Base-by-base conservation (phyloP, 2,329 filamentous ascomycete species). In the Gremmenia infestans region DNA sequence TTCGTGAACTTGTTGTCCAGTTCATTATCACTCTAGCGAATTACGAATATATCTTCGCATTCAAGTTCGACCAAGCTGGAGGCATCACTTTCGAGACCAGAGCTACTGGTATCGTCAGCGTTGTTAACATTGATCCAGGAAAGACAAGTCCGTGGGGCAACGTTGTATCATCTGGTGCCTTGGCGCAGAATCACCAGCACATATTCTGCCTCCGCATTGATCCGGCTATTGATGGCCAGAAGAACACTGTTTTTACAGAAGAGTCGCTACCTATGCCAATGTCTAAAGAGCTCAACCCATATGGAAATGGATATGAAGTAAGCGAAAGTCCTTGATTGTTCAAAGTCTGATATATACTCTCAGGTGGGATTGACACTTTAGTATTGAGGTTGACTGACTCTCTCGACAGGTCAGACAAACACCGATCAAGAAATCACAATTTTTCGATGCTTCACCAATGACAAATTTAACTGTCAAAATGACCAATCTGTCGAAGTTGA, bases 391-490 rank as follows among this genome's bases (percentile, higher is more conserved):
- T 50, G 4, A 15, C 7, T 37, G 36, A 52, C 52, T 43, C 48
- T 46, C 39, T 36, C 15, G 25, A 45, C 17, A 64, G 62, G 71
- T 81, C 56, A 68, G 71, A 43, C 75, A 76, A 60, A 76, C 72
- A 1, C 62, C 72, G 28, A 68, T 80, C 40, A 69, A 70, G 8
- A 72, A 68, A 17, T 75, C 74, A 0, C 54, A 68, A 1, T 73
- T 72, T 22, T 70, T 78, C 4, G 75, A 76, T 32, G 28, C 28
- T 32, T 76, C 73, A 40, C 75, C 75, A 4, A 60, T 67, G 47
- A 32, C 73, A 48, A 78, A 79, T 62, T 79, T 91, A 8, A 91
- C 89, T 0, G 95, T 91, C 89, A 91, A 96, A 55, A 94, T 96
- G 70, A 82, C 81, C 66, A 96, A 96, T 72, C 86, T 87, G 63